Evolutionary conservation across 2,329 filamentous ascomycete species (phyloP).

Genomic region (Ophiostoma novo-ulmi): DNA sequence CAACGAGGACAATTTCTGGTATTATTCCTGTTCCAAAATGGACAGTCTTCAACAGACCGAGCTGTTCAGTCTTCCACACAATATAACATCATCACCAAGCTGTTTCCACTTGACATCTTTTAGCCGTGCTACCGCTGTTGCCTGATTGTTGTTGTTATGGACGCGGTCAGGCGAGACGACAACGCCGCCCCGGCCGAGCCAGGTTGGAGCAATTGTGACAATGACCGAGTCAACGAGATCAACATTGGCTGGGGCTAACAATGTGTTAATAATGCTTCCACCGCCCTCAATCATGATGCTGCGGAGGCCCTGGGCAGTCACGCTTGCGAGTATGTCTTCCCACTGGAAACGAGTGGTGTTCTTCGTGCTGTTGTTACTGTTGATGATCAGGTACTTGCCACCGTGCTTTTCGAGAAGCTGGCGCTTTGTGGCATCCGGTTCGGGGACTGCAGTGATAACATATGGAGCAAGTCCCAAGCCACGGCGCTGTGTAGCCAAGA

Average conservation of each 20-base stretch:
- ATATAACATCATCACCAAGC: constrained; percentile 75
- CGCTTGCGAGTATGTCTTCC: constrained; percentile 55
- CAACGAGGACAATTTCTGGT: background rate
- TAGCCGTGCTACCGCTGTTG: constrained; percentile 60
- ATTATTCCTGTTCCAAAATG: background rate
- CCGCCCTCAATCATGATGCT: constrained; percentile 95
- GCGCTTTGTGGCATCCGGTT: constrained; percentile 43
- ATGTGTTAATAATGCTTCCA: constrained; percentile 71
- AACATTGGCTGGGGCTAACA: constrained; percentile 60
- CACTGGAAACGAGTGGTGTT: constrained; percentile 52
- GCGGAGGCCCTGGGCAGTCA: constrained; percentile 56
- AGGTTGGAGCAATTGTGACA: constrained; percentile 83
- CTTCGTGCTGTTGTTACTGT: constrained; percentile 24
- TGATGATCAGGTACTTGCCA: constrained; percentile 47
- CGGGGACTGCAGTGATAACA: constrained; percentile 53
- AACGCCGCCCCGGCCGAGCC: constrained; percentile 80
- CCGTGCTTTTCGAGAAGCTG: constrained; percentile 45
- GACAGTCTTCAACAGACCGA: constrained; percentile 15
- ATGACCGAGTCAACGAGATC: constrained; percentile 67
- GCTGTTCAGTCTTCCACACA: constrained; percentile 55
- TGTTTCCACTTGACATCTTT: constrained; percentile 66
- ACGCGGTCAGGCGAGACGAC: constrained; percentile 65
- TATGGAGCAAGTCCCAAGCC: constrained; percentile 69
- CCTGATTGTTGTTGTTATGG: constrained; percentile 44
- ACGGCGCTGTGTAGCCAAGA: constrained; percentile 58